These are phyloP conservation scores for Gomphus bonarii DNA, from an alignment of 1,284 basidiomycete species.

Conservation along the genomic window DNA sequence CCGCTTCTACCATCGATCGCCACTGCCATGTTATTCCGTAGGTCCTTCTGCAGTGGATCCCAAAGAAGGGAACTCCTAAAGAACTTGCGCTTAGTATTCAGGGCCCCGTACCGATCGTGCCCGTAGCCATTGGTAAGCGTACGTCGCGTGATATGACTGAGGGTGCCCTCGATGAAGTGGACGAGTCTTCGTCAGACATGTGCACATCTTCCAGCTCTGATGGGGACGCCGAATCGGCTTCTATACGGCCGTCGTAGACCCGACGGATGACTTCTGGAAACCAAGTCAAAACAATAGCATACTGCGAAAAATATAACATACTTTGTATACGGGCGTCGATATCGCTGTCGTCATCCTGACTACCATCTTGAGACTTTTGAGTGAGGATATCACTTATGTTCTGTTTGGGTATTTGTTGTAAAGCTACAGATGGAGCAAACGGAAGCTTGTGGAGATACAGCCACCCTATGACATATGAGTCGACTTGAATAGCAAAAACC, in stretches of 20 bases:
- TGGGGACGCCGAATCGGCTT: constrained; percentile 11
- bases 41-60: constrained; percentile 2
- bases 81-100: constrained; percentile 6
- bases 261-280: constrained; percentile 10
- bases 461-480: constrained; percentile 31
- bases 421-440: constrained; percentile 78
- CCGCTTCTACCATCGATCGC: not conserved
- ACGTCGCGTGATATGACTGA: not conserved
- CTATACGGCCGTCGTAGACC: constrained; percentile 11
- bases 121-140: not conserved
- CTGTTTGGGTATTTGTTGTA: constrained; percentile 76
- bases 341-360: constrained; percentile 38
- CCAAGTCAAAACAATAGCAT: not conserved
- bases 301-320: constrained; percentile 26
- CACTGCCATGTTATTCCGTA: not conserved
- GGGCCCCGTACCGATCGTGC: not conserved
- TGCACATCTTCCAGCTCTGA: constrained; percentile 12
- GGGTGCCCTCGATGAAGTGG: not conserved
- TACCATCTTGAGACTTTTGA: constrained; percentile 31
- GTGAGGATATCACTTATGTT: constrained; percentile 54
- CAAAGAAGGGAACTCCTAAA: constrained; percentile 9
- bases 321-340: constrained; percentile 62
- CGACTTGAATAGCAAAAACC: not conserved
- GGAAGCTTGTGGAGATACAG: constrained; percentile 71
- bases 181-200: constrained; percentile 8